phyloP scores from a whole-genome alignment of 2,329 filamentous ascomycete genomes.

The Domatiomyces globalis region DNA sequence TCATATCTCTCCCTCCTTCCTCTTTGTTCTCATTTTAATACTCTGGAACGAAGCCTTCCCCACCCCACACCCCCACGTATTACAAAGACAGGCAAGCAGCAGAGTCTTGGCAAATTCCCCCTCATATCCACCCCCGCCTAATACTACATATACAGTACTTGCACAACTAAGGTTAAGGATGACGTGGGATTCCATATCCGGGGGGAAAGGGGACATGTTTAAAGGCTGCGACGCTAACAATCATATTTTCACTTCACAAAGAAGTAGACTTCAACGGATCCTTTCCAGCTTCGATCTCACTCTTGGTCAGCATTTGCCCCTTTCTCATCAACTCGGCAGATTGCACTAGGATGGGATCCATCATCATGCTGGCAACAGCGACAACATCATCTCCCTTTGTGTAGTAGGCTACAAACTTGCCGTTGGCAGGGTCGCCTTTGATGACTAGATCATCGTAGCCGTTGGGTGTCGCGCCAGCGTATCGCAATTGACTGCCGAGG shows the following conservation, averaged over 20 bases:
- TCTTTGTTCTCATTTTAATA: no score
- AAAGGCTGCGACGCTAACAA: no score
- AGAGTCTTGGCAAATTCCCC: no score
- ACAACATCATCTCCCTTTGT: constrained; percentile 73
- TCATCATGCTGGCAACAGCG: constrained; percentile 79
- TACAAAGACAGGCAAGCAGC: no score
- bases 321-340: constrained; percentile 70
- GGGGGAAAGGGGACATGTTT: no score
- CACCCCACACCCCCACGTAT: no score
- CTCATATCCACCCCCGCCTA: no score
- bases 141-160: no score
- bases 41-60: no score
- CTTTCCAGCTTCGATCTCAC: constrained; percentile 47
- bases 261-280: constrained; percentile 28
- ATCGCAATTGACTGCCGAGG: constrained; percentile 73
- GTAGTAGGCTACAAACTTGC: constrained; percentile 82
- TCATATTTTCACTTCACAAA: constrained; percentile 4
- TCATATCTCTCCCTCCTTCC: no score
- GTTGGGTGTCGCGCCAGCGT: constrained; percentile 72
- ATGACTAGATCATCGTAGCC: constrained; percentile 81
- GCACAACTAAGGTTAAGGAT: no score
- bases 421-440: constrained; percentile 59
- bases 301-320: constrained; percentile 71
- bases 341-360: constrained; percentile 75
- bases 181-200: no score